These are phyloP conservation scores for Terana coerulea DNA, from an alignment of 768 basidiomycete genomes.

Conservation along the genomic window DNA sequence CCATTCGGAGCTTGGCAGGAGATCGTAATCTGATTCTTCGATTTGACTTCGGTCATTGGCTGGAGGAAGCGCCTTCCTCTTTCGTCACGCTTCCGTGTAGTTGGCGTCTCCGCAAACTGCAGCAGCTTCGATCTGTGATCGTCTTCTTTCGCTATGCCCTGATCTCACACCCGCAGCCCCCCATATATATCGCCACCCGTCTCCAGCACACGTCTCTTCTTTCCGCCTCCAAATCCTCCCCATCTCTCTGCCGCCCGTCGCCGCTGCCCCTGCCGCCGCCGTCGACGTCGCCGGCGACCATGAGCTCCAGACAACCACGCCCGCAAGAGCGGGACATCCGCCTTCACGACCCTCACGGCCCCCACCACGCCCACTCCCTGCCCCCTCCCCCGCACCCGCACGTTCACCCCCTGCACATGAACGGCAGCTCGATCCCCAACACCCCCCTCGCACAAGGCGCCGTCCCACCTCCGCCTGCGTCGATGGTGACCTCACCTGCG, in stretches of 20 bases:
- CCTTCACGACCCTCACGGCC: constrained; percentile 54
- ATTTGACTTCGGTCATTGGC: constrained; percentile 1
- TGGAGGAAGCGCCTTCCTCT: constrained; percentile 2
- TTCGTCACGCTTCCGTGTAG: constrained; percentile 15
- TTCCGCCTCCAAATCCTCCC: constrained; percentile 14
- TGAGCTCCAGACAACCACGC: constrained; percentile 63
- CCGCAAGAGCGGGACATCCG: constrained; percentile 58
- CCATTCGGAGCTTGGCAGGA: constrained; percentile 15
- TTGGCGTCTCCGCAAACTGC: constrained; percentile 18
- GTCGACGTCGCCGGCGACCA: constrained; percentile 30
- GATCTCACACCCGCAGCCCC: constrained; percentile 25
- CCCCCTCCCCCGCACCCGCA: constrained; percentile 36
- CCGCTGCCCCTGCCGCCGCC: constrained; percentile 28
- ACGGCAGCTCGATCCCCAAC: constrained; percentile 47
- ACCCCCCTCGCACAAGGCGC: constrained; percentile 39
- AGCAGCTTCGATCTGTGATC: constrained; percentile 25
- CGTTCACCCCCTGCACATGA: constrained; percentile 44
- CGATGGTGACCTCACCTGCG: constrained; percentile 20
- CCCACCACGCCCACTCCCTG: constrained; percentile 41
- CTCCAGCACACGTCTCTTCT: constrained; percentile 44
- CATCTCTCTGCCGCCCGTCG: constrained; percentile 19
- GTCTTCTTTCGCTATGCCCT: constrained; percentile 27
- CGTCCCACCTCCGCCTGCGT: constrained; percentile 34
- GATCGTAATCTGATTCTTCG: constrained; percentile 10
- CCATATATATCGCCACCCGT: constrained; percentile 30